phyloP scores from a whole-genome alignment of 2,329 filamentous ascomycete genomes.

The Biscogniauxia sp. region DNA sequence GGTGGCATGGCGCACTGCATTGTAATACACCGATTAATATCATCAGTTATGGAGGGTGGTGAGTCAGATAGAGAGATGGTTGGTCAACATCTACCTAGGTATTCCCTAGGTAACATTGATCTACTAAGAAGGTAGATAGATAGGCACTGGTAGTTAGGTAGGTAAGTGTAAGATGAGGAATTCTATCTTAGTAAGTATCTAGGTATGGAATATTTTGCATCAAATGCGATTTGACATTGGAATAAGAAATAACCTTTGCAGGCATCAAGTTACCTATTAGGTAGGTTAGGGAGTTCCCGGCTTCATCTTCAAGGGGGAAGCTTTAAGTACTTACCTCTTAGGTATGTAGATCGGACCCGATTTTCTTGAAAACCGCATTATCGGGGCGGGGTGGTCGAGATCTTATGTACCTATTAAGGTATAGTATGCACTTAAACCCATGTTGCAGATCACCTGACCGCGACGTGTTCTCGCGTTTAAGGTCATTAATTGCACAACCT shows the following conservation, averaged over 20 bases:
- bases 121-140: no score
- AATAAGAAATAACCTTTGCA: not conserved
- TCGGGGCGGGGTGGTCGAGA: not conserved
- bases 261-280: no score
- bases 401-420: not conserved
- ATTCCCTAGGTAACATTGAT: no score
- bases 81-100: no score
- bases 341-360: no score
- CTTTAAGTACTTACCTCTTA: no score
- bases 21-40: not conserved
- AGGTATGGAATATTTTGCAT: not conserved
- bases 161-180: not conserved
- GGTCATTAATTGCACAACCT: slow-evolving; percentile 5
- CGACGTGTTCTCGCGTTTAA: slow-evolving; percentile 22
- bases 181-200: no score
- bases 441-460: slow-evolving; percentile 15
- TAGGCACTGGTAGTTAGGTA: no score
- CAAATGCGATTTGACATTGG: not conserved
- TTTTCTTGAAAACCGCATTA: not conserved
- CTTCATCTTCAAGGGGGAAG: no score
- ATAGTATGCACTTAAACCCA: slow-evolving; percentile 1
- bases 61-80: not conserved
- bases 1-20: not conserved
- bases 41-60: not conserved
- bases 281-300: no score